Evolutionary conservation across 73 alveolate genomes (phyloP).

Genomic region (Paramecium caudatum): DNA sequence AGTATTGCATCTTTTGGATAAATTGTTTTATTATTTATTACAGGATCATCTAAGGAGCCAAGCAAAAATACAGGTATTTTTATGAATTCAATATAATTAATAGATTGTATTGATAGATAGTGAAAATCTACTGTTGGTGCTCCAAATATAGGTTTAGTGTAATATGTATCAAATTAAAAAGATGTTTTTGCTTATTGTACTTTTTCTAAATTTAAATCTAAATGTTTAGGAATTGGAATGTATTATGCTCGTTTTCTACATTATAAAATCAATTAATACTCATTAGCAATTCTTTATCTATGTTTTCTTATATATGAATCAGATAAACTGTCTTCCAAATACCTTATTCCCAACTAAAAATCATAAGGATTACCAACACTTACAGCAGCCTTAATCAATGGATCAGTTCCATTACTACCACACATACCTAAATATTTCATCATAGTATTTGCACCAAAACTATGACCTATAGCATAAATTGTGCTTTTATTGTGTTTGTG

Average conservation of each 20-base stretch:
- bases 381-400: conserved; percentile 65
- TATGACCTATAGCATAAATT: conserved; percentile 73
- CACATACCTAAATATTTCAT: conserved; percentile 66
- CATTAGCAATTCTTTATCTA: conserved; percentile 26
- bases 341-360: conserved; percentile 44
- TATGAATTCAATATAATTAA: conserved; percentile 8
- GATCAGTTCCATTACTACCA: conserved; percentile 45
- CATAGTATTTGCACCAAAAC: conserved; percentile 73
- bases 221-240: conserved; percentile 20
- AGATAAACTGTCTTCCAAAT: conserved; percentile 29
- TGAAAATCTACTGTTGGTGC: conserved; percentile 46
- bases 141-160: conserved; percentile 20
- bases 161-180: not conserved
- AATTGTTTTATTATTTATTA: conserved; percentile 14
- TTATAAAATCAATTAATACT: not conserved
- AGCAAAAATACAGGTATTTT: conserved; percentile 26
- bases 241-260: not conserved
- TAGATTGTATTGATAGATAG: conserved; percentile 14
- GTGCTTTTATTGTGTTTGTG: conserved; percentile 41
- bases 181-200: conserved; percentile 37
- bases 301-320: conserved; percentile 59
- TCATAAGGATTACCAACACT: conserved; percentile 73
- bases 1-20: conserved; percentile 39
- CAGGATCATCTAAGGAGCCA: conserved; percentile 57
- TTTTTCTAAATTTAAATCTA: not conserved